Evolutionary conservation across 176 grass and related monocot genomes (phyloP).

Genomic region (Phoenix roebelenii): DNA sequence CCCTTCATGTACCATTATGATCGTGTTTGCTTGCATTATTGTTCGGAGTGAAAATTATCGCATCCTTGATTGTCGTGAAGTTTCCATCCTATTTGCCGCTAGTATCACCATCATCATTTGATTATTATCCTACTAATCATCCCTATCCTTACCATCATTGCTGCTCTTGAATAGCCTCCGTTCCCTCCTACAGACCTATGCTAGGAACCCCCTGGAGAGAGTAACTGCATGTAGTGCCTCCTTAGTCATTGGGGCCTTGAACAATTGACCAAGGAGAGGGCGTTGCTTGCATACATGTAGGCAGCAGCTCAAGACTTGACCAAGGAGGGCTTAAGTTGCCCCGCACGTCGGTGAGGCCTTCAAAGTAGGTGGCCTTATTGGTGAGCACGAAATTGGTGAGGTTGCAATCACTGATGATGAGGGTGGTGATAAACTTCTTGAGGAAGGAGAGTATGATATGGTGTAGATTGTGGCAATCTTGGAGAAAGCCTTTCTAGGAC

Average conservation of each 20-base stretch:
- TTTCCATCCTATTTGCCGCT: background rate
- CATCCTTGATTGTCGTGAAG: constrained; percentile 4
- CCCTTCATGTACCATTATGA: too few species aligned
- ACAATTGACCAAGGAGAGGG: background rate
- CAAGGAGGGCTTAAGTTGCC: background rate
- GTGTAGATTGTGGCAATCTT: constrained; percentile 1
- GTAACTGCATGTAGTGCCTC: background rate
- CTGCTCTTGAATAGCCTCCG: background rate
- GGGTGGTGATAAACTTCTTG: background rate
- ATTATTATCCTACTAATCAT: background rate
- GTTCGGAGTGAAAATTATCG: background rate
- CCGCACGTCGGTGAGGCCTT: background rate
- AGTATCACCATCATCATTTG: background rate
- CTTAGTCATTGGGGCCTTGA: background rate
- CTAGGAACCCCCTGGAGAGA: background rate
- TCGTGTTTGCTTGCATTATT: background rate
- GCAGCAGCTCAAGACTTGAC: background rate
- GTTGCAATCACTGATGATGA: background rate
- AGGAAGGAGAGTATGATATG: background rate
- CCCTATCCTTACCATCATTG: background rate
- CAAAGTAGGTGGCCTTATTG: constrained; percentile 6
- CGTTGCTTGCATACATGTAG: constrained; percentile 4
- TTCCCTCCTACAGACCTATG: background rate
- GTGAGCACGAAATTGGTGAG: constrained; percentile 3
- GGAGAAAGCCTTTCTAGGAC: background rate